phyloP scores from a whole-genome alignment of 257 asterid genomes.

The Solanum infundibuliforme region DNA sequence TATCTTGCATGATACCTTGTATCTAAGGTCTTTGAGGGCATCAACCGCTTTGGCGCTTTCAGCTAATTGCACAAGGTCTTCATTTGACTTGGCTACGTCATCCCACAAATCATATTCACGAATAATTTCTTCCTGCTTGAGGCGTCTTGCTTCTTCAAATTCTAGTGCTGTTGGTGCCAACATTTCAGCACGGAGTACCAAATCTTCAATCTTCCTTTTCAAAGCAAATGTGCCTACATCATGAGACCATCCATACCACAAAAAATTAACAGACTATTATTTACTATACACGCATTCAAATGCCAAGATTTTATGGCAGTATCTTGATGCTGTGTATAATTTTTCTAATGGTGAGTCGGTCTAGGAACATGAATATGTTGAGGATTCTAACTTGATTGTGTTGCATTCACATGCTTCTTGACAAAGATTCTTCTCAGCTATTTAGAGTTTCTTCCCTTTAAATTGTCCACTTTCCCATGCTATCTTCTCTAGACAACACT shows the following conservation, averaged over 20 bases:
- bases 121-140: conserved; percentile 45
- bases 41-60: conserved; percentile 63
- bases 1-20: conserved; percentile 31
- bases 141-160: conserved; percentile 48
- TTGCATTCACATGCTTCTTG: too few relatives aligned
- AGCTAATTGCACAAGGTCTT: conserved; percentile 46
- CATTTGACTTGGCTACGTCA: conserved; percentile 50
- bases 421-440: too few relatives aligned
- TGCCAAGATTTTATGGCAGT: too few relatives aligned
- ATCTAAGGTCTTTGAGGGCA: conserved; percentile 52
- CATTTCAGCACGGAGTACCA: conserved; percentile 71
- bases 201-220: conserved; percentile 70
- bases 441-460: too few relatives aligned
- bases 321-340: too few relatives aligned
- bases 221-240: conserved; percentile 53
- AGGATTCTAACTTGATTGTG: too few relatives aligned
- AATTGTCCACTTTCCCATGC: too few relatives aligned
- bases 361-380: too few relatives aligned
- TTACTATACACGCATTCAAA: background rate
- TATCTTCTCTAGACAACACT: too few relatives aligned
- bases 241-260: background rate
- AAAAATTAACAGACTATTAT: background rate
- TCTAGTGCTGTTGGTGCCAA: conserved; percentile 57
- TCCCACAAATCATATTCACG: conserved; percentile 64
- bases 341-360: too few relatives aligned